Percentiles rank a stretch among this genome's conserved stretches.
Conservation (phyloP, 352 stramenopile species). For the Phytophthora sojae region DNA sequence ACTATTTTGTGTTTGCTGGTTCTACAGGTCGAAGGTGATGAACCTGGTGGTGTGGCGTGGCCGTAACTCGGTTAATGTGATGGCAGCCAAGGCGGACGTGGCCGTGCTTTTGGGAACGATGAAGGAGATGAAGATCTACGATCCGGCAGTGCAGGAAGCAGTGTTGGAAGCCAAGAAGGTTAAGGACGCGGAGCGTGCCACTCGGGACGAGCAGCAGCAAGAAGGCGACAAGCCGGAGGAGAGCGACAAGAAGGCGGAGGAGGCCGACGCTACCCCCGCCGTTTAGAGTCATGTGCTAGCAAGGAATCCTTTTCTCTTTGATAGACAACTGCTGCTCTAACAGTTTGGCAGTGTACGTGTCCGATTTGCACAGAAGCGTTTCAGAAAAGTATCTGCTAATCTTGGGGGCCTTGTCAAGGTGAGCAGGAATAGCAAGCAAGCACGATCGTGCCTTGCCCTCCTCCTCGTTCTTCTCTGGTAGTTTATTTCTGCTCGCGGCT, state of each 20-base stretch:
- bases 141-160: slow-evolving; percentile 48
- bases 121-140: slow-evolving; percentile 87
- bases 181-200: slow-evolving; percentile 54
- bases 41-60: slow-evolving; percentile 89
- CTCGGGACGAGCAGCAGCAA: slow-evolving; percentile 48
- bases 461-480: slow-evolving; percentile 10
- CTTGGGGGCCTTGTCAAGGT: slow-evolving; percentile 14
- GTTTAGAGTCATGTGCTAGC: slow-evolving; percentile 13
- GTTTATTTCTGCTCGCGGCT: slow-evolving; percentile 34
- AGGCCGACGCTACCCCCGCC: slow-evolving; percentile 17
- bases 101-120: slow-evolving; percentile 80
- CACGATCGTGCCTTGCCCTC: neutral
- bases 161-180: slow-evolving; percentile 58
- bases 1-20: slow-evolving; percentile 22
- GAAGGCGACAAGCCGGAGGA: slow-evolving; percentile 15
- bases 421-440: slow-evolving; percentile 36
- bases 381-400: slow-evolving; percentile 13
- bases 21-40: slow-evolving; percentile 75
- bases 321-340: slow-evolving; percentile 28
- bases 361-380: neutral
- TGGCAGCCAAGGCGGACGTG: slow-evolving; percentile 85
- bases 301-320: neutral
- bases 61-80: slow-evolving; percentile 88
- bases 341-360: neutral
- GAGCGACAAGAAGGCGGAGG: slow-evolving; percentile 11